Evolutionary conservation across 108 stramenopile genomes (phyloP).

Genomic region (Nitzschia sp.): DNA sequence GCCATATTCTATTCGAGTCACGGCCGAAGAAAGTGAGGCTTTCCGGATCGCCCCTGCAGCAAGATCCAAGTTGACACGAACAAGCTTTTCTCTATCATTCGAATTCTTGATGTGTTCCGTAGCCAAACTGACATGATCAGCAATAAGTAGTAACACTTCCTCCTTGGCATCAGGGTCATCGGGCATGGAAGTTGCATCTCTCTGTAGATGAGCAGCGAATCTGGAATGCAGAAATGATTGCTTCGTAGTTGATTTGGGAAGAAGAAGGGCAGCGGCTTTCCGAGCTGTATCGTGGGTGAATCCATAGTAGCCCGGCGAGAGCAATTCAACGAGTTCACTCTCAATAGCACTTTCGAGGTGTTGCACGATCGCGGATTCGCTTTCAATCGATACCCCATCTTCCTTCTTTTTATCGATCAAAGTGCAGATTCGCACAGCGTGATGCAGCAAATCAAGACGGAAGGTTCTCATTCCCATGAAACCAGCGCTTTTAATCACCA

Average conservation of each 20-base stretch:
- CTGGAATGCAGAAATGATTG: background rate
- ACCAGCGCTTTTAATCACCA: constrained; percentile 16
- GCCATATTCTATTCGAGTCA: background rate
- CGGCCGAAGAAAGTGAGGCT: constrained; percentile 12
- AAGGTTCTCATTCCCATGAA: constrained; percentile 7
- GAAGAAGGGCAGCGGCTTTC: background rate
- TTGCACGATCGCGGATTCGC: background rate
- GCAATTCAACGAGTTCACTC: background rate
- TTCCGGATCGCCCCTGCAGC: constrained; percentile 15
- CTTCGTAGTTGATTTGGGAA: background rate
- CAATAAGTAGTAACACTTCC: background rate
- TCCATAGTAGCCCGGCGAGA: background rate
- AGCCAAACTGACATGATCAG: constrained; percentile 1
- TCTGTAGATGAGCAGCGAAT: background rate
- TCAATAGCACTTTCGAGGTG: background rate
- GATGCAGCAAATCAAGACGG: background rate
- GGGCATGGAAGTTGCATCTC: background rate
- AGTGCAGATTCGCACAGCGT: background rate
- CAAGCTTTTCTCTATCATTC: background rate
- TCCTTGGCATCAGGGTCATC: background rate
- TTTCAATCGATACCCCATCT: background rate
- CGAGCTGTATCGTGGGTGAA: constrained; percentile 13
- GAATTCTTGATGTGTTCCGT: background rate
- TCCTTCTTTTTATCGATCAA: background rate
- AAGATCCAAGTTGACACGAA: background rate